Evolutionary conservation across 1,139 yeast genomes (phyloP).

Genomic region (Eremothecium cymbalariae): DNA sequence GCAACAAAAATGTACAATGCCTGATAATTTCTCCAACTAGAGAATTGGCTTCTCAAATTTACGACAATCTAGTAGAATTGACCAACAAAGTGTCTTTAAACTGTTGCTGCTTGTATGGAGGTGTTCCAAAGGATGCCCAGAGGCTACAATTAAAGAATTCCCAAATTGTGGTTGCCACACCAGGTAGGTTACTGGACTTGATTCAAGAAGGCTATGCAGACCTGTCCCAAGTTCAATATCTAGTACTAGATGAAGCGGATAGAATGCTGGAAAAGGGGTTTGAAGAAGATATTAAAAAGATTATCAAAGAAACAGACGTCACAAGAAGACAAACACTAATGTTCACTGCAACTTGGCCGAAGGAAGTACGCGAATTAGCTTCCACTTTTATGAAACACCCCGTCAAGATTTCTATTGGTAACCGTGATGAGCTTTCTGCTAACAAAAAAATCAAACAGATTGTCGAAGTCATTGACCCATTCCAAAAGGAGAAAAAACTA

Average conservation of each 20-base stretch:
- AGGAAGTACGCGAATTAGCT: conserved; percentile 91
- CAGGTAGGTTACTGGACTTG: conserved; percentile 89
- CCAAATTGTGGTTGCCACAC: conserved; percentile 88
- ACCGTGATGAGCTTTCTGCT: conserved; percentile 88
- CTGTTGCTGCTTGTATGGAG: conserved; percentile 90
- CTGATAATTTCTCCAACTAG: conserved; percentile 93
- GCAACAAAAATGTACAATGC: conserved; percentile 52
- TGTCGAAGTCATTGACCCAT: conserved; percentile 87
- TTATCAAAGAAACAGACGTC: conserved; percentile 82
- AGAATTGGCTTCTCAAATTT: conserved; percentile 90
- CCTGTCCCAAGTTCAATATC: conserved; percentile 58
- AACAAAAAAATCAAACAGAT: conserved; percentile 87
- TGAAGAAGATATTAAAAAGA: conserved; percentile 87
- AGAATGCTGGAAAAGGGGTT: conserved; percentile 97
- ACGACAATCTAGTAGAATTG: conserved; percentile 68
- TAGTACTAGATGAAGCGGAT: conserved; percentile 95
- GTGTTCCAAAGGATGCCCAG: conserved; percentile 94
- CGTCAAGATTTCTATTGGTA: conserved; percentile 85
- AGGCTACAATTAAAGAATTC: conserved; percentile 54
- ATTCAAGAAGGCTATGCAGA: conserved; percentile 81
- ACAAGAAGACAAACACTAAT: conserved; percentile 88
- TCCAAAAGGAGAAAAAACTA: conserved; percentile 69
- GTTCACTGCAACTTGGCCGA: conserved; percentile 99
- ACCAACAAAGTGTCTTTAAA: conserved; percentile 54
- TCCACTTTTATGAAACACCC: conserved; percentile 75